Base-by-base conservation (phyloP, 768 basidiomycete species). In the Rossbeevera mucosa region DNA sequence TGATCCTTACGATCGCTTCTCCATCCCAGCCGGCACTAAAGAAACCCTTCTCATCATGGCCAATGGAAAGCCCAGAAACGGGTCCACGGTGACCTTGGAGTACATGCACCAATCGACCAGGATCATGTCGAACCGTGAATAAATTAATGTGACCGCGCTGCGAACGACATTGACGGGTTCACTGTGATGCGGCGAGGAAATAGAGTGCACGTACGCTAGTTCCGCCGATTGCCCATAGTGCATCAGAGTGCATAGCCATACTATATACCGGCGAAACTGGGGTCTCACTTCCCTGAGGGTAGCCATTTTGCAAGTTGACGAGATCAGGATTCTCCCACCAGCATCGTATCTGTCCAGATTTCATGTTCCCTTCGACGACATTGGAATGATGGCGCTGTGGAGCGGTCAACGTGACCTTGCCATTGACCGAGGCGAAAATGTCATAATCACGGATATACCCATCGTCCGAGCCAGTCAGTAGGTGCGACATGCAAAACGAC, bases 1-100 rank as follows among this genome's bases (percentile, higher is more conserved):
- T 21, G 26, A 51, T 46, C 76, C 89, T 68, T 67, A 93, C 94
- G 42, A 83, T 76, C 13, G 91, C 86, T 59, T 88, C 83, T 11
- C 92, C 90, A 64, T 98, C 96, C 94, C 95, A 97, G 18, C 92
- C 86, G 5, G 91, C 94, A 64, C 91, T 94, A 60, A 93, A 85
- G 57, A 94, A 81, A 0, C 85, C 81, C 58, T 87, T 88, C 68
- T 97, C 91, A 53, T 89, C 84, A 56, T 88, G 80, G 54, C 84
- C 78, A 58, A 99, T 73, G 1, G 84, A 77, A 50, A 99, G 74
- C n/a, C 85, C 84, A 41, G 94, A 95, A 16, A 99, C 83, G 22
- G 91, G 86, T 2, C 85, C 83, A 47, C 79, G 78, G 64, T 95
- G 93, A 1, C 85, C 88, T 50, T 76, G 76, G 24, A 69, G 24